Evolutionary conservation across 2,329 filamentous ascomycete species (phyloP).

Genomic region (Pseudogymnoascus sp.): DNA sequence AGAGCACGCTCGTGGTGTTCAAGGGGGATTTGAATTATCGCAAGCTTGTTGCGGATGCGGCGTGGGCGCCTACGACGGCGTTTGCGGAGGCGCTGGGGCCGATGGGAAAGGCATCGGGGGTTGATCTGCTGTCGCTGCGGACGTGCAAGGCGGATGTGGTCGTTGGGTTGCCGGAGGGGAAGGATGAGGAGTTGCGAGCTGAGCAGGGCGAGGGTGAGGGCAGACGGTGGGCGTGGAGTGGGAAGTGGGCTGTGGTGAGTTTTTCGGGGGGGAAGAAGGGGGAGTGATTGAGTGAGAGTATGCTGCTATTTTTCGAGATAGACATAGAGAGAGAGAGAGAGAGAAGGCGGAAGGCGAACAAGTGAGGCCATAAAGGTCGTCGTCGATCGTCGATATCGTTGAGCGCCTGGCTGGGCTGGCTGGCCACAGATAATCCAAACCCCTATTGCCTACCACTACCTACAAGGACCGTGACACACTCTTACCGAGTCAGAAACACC

Average conservation of each 20-base stretch:
- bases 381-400: not conserved
- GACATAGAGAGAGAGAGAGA: not conserved
- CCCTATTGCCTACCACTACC: not conserved
- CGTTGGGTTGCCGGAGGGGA: conserved; percentile 73
- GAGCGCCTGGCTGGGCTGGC: not conserved
- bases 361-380: not conserved
- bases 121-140: conserved; percentile 79
- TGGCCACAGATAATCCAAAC: not conserved
- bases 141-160: conserved; percentile 97
- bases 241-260: conserved; percentile 94
- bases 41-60: conserved; percentile 79
- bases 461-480: not conserved
- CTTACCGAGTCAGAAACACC: not conserved
- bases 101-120: conserved; percentile 70
- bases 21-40: conserved; percentile 97
- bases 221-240: conserved; percentile 89
- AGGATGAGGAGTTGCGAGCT: conserved; percentile 72
- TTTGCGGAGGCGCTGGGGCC: conserved; percentile 82
- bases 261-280: conserved; percentile 62
- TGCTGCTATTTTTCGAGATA: not conserved
- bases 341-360: not conserved
- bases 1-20: conserved; percentile 84
- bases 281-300: not conserved
- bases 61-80: conserved; percentile 81
- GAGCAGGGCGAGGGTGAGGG: conserved; percentile 56